Conservation (phyloP, 805 yeast genomes). For the Saccharomyces eubayanus region DNA sequence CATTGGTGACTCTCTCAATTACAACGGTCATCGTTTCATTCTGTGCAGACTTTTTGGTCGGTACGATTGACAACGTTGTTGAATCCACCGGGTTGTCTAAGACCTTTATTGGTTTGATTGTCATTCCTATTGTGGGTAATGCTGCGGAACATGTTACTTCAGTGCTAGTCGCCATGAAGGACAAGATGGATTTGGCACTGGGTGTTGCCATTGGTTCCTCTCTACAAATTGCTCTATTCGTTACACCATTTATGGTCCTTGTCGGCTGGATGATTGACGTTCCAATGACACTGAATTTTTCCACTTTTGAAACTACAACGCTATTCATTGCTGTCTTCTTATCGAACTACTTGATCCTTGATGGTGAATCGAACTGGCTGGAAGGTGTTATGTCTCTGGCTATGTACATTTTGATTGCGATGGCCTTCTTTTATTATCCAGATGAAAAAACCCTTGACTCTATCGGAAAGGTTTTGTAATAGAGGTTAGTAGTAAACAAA, state of each 20-base stretch:
- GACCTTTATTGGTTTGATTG: slow-evolving; percentile 88
- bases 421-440: slow-evolving; percentile 87
- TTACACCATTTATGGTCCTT: slow-evolving; percentile 90
- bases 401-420: slow-evolving; percentile 77
- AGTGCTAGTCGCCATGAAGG: slow-evolving; percentile 85
- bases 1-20: slow-evolving; percentile 46
- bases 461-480: background rate
- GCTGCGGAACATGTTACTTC: slow-evolving; percentile 99
- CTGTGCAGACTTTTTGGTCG: slow-evolving; percentile 90
- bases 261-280: slow-evolving; percentile 88
- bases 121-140: slow-evolving; percentile 94
- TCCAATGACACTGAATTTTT: slow-evolving; percentile 88
- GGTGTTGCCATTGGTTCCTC: slow-evolving; percentile 97
- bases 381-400: slow-evolving; percentile 91
- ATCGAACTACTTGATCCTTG: slow-evolving; percentile 77
- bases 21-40: slow-evolving; percentile 76
- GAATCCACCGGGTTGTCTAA: slow-evolving; percentile 78
- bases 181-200: slow-evolving; percentile 94
- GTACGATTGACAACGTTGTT: slow-evolving; percentile 86
- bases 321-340: slow-evolving; percentile 84
- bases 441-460: slow-evolving; percentile 31
- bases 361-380: slow-evolving; percentile 94
- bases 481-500: background rate
- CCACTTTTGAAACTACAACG: slow-evolving; percentile 89
- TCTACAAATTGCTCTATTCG: slow-evolving; percentile 88